A percentile compares a stretch with the other conserved stretches of the same genome.
Conservation (phyloP, 2,329 filamentous ascomycete genomes). For the Pyrenochaeta sp. region DNA sequence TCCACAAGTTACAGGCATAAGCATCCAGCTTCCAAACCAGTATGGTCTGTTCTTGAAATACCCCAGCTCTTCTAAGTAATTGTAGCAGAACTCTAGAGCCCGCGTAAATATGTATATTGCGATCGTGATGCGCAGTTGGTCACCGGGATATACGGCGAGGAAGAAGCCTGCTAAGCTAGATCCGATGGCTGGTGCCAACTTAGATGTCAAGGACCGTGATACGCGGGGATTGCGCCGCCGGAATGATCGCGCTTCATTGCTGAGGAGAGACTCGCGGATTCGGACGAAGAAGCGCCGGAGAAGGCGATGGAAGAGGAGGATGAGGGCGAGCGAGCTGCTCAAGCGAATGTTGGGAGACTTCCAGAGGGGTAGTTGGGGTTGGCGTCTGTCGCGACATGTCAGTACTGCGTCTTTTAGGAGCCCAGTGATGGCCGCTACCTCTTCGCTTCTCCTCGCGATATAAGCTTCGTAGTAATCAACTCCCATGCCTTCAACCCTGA, state of each 20-base stretch:
- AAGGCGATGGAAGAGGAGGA: conserved; percentile 86
- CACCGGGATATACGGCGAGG: conserved; percentile 76
- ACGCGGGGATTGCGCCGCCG: conserved; percentile 82
- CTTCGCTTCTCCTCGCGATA: conserved; percentile 41
- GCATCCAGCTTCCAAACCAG: conserved; percentile 63
- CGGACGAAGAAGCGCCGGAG: conserved; percentile 89
- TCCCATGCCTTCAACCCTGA: conserved; percentile 59
- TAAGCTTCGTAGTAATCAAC: conserved; percentile 48
- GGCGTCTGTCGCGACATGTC: conserved; percentile 36
- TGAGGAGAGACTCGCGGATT: conserved; percentile 79
- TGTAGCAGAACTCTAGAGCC: conserved; percentile 87
- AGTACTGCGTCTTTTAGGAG: neutral
- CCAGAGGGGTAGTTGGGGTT: conserved; percentile 52
- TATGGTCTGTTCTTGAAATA: conserved; percentile 74
- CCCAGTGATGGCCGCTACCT: conserved; percentile 18
- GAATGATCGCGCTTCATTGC: conserved; percentile 82
- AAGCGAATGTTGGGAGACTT: conserved; percentile 76
- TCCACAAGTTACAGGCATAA: conserved; percentile 60
- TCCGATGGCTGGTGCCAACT: conserved; percentile 86
- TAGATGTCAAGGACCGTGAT: conserved; percentile 77
- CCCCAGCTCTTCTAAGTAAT: conserved; percentile 76
- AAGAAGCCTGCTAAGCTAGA: conserved; percentile 86
- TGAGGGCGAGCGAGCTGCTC: conserved; percentile 82
- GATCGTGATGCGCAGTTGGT: conserved; percentile 78
- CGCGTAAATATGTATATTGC: conserved; percentile 84